These are phyloP conservation scores for Luffa acutangula DNA, from an alignment of 306 rosid species.

Conservation along the genomic window DNA sequence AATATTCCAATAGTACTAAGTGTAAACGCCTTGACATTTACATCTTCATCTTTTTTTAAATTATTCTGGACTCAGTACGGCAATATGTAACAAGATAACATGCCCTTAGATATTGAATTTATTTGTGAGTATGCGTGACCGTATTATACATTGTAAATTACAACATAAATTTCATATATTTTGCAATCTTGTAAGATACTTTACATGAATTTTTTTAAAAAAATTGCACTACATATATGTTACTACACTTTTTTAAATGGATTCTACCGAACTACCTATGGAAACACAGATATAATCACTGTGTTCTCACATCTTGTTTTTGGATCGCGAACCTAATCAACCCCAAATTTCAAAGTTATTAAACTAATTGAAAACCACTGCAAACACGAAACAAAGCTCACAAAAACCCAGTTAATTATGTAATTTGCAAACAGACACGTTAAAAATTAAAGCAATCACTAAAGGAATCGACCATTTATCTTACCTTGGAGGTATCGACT, in stretches of 20 bases:
- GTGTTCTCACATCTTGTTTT: neutral
- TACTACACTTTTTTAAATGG: neutral
- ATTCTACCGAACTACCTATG: neutral
- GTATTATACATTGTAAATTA: too few species aligned
- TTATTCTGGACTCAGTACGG: neutral
- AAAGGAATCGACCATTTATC: neutral
- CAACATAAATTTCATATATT: too few species aligned
- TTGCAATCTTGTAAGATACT: too few species aligned
- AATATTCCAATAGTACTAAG: neutral
- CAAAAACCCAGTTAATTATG: neutral
- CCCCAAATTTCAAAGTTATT: neutral
- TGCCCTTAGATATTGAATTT: neutral
- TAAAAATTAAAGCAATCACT: neutral
- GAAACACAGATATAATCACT: neutral
- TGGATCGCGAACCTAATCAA: neutral
- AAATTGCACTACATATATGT: too few species aligned
- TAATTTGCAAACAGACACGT: neutral
- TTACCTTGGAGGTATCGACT: conserved; percentile 83
- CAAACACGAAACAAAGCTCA: neutral
- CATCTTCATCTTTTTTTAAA: neutral
- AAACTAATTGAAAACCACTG: neutral
- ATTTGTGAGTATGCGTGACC: neutral
- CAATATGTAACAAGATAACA: neutral
- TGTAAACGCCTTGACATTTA: neutral
- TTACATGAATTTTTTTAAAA: too few species aligned